Evolutionary conservation across 805 yeast genomes (phyloP).

Genomic region (Kazachstania bromeliacearum): DNA sequence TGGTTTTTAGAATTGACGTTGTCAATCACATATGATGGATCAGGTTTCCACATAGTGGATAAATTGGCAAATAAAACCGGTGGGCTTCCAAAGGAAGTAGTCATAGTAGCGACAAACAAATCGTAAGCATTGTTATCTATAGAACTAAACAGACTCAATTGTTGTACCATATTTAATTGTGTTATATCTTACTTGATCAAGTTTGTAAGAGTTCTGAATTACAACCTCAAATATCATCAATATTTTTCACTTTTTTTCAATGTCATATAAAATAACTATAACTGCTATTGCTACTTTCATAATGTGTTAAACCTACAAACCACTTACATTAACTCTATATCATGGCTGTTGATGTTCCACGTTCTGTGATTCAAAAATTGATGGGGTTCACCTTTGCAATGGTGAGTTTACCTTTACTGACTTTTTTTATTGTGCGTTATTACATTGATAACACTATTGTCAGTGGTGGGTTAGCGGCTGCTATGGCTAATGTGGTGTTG

Average conservation of each 20-base stretch:
- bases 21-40: conserved; percentile 19
- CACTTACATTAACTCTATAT: too few species aligned
- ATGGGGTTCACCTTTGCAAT: conserved; percentile 68
- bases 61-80: conserved; percentile 23
- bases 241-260: too few species aligned
- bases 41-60: conserved; percentile 24
- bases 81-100: conserved; percentile 23
- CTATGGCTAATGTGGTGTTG: conserved; percentile 63
- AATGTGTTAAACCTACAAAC: too few species aligned
- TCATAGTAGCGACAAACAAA: conserved; percentile 22
- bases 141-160: conserved; percentile 22
- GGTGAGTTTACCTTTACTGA: conserved; percentile 56
- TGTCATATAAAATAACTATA: too few species aligned
- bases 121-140: conserved; percentile 25
- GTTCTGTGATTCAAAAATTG: conserved; percentile 51
- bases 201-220: too few species aligned
- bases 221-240: too few species aligned
- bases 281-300: too few species aligned
- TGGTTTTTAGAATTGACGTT: conserved; percentile 24
- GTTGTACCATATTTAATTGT: conserved; percentile 27
- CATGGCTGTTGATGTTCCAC: conserved; percentile 37
- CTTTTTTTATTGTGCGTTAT: conserved; percentile 51
- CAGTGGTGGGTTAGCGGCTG: conserved; percentile 76
- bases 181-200: too few species aligned
- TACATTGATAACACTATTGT: conserved; percentile 41